These are phyloP conservation scores for Rhizophlyctis rosea DNA, from an alignment of 192 early-diverging fungal species.

Conservation along the genomic window DNA sequence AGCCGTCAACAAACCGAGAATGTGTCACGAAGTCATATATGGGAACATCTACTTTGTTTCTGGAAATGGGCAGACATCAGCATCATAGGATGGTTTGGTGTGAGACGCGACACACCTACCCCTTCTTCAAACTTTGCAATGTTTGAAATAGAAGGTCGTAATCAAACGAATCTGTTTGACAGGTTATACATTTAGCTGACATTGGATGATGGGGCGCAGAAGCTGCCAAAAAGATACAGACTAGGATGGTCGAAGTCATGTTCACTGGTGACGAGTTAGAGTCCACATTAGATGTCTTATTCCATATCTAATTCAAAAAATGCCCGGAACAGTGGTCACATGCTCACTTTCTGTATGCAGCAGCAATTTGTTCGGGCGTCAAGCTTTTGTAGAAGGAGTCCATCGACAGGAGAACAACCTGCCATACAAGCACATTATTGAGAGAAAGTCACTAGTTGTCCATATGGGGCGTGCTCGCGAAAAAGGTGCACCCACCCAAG, in stretches of 20 bases:
- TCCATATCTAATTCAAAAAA: no score
- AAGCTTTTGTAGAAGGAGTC: constrained; percentile 93
- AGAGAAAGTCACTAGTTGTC: no score
- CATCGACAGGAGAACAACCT: constrained; percentile 90
- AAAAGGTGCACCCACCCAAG: constrained; percentile 40
- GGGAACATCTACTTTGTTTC: constrained; percentile 70
- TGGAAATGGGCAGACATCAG: constrained; percentile 30
- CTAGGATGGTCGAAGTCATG: constrained; percentile 91
- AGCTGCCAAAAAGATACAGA: no score
- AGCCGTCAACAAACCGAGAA: constrained; percentile 47
- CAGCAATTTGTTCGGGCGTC: constrained; percentile 66
- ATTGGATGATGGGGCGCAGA: no score
- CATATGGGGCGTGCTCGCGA: no score
- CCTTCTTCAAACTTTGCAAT: constrained; percentile 66
- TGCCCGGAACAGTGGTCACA: no score
- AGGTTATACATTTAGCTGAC: constrained; percentile 3
- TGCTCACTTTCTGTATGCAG: constrained; percentile 48
- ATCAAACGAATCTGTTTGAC: constrained; percentile 69
- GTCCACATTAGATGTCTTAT: no score
- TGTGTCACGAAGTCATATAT: constrained; percentile 91
- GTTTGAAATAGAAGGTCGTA: constrained; percentile 69
- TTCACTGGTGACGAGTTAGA: no score
- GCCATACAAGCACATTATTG: no score
- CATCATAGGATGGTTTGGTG: background rate
- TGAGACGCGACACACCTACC: constrained; percentile 24